These are phyloP conservation scores for Aspergillus quadricinctus DNA, from an alignment of 2,329 filamentous ascomycete genomes.

Conservation along the genomic window DNA sequence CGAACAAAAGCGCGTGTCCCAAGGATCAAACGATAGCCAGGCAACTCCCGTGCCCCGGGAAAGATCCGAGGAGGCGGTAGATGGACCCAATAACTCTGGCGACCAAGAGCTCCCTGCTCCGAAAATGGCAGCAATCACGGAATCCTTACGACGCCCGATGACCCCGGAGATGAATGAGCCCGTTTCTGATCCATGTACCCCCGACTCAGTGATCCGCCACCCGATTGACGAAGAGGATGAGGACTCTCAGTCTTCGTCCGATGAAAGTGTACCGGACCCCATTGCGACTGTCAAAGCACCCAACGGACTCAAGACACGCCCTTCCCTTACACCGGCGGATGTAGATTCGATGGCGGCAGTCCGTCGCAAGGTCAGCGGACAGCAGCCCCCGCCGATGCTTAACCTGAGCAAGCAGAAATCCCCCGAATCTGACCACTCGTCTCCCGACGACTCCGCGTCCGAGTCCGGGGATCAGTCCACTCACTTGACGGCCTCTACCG, in stretches of 20 bases:
- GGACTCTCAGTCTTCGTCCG: slow-evolving; percentile 31
- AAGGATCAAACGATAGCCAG: slow-evolving; percentile 24
- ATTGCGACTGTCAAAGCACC: slow-evolving; percentile 85
- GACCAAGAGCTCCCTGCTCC: slow-evolving; percentile 48
- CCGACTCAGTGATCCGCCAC: slow-evolving; percentile 86
- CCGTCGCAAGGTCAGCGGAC: slow-evolving; percentile 77
- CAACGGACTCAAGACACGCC: slow-evolving; percentile 80
- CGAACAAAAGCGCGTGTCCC: slow-evolving; percentile 24
- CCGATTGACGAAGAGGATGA: slow-evolving; percentile 50
- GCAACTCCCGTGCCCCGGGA: slow-evolving; percentile 29
- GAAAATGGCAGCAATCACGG: slow-evolving; percentile 32
- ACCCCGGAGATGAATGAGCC: slow-evolving; percentile 55
- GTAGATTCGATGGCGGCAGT: slow-evolving; percentile 78
- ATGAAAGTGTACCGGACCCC: slow-evolving; percentile 69
- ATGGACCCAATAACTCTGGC: slow-evolving; percentile 29
- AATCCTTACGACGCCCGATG: slow-evolving; percentile 38
- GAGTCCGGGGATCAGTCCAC: slow-evolving; percentile 13
- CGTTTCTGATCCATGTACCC: slow-evolving; percentile 63
- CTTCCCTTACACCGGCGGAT: slow-evolving; percentile 83
- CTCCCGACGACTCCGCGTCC: slow-evolving; percentile 8
- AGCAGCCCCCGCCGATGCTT: slow-evolving; percentile 46
- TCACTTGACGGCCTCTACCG: slow-evolving; percentile 24
- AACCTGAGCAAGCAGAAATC: slow-evolving; percentile 20
- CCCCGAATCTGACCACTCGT: slow-evolving; percentile 15
- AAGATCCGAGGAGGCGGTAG: slow-evolving; percentile 28